Conservation (phyloP, 2,329 filamentous ascomycete genomes). For the Ophiosphaerella narmari region DNA sequence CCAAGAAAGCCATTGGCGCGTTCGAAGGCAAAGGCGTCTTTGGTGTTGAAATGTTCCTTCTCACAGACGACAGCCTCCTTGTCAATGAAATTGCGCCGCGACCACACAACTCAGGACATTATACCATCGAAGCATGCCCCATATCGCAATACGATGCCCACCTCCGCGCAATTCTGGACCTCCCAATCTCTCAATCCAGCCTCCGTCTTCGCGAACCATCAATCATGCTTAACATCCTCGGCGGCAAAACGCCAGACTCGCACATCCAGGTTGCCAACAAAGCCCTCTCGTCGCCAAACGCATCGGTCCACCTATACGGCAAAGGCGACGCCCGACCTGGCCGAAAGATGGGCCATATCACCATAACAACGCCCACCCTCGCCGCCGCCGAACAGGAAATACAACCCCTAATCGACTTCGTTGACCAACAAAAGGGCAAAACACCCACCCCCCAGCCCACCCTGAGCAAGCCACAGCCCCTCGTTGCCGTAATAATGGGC, state of each 20-base stretch:
- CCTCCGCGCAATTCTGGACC: constrained; percentile 77
- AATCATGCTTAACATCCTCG: constrained; percentile 84
- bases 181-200: constrained; percentile 58
- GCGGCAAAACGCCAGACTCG: constrained; percentile 67
- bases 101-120: constrained; percentile 90
- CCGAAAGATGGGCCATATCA: constrained; percentile 95
- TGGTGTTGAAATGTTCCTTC: constrained; percentile 93
- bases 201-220: constrained; percentile 63
- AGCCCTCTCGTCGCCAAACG: constrained; percentile 63
- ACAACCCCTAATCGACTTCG: constrained; percentile 70
- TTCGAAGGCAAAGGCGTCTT: constrained; percentile 92
- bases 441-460: constrained; percentile 14
- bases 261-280: constrained; percentile 63
- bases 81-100: constrained; percentile 88
- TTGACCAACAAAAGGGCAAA: constrained; percentile 59
- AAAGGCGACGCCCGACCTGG: constrained; percentile 82
- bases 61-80: constrained; percentile 70
- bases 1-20: constrained; percentile 75
- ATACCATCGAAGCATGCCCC: constrained; percentile 88
- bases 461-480: constrained; percentile 47
- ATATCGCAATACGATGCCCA: constrained; percentile 93
- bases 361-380: constrained; percentile 72
- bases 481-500: constrained; percentile 82
- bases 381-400: constrained; percentile 69
- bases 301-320: constrained; percentile 84